Evolutionary conservation across 2,329 filamentous ascomycete species (phyloP), one percentile per base, ranked within the genome.

Genomic region (Diaporthe sp.): DNA sequence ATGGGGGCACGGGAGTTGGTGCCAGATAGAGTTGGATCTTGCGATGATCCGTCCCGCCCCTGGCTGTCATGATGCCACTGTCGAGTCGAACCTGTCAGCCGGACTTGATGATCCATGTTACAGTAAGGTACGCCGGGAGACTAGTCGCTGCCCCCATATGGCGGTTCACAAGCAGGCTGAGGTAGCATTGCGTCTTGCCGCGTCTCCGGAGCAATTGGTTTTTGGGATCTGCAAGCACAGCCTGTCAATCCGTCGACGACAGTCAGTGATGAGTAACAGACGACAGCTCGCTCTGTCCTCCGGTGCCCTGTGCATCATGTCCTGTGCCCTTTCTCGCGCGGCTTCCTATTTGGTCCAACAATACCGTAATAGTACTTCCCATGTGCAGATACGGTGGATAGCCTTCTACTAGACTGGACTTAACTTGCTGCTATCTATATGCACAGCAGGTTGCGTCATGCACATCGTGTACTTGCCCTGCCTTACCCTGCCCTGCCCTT

Each of bases 1-100:
- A 37, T 57, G 55, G 55, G 57, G 44, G n/a, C 67, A 42, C 73
- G 73, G 73, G 55, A 57, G 31, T 53, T 71, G 55, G 60, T 31
- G 57, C 73, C 67, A 72, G 67, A 72, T 72, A 28, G 65, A 75
- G 73, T 51, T 46, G 46, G 67, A 71, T 72, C 65, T 60, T 60
- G 67, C 46, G 73, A 44, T 53, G 73, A 72, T 75, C 73, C 37
- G 39, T 72, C 67, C 51, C 46, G 65, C 46, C 65, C 60, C 60
- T 65, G n/a, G 17, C 39, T 31, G 60, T 19, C 46, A 53, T 68
- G 65, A 68, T 68, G 46, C 65, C 65, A 68, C 37, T 51, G 65
- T 53, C 65, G 12, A 68, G 31, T 53, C 46, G 62, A 51, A 68
- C 62, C 65, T 53, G 65, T 68, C 65, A 68, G 17, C 65, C 65